Conservation (phyloP, 2,329 filamentous ascomycete genomes). For the Madurella fahalii region DNA sequence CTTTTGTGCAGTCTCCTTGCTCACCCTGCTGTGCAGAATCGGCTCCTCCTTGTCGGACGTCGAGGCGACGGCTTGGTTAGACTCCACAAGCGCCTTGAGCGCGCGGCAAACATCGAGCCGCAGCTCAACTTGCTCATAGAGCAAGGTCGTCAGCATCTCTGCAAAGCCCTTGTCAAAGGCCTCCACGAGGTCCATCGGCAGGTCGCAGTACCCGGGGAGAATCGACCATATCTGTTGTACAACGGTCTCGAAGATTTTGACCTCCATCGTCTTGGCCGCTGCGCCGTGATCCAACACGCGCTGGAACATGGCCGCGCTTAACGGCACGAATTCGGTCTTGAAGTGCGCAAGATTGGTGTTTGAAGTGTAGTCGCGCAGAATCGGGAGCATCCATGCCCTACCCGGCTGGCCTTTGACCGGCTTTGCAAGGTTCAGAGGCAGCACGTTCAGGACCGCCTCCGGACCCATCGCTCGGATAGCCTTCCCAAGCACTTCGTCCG, state of each 20-base stretch:
- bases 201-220: slow-evolving; percentile 89
- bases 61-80: slow-evolving; percentile 75
- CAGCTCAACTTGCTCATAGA: slow-evolving; percentile 88
- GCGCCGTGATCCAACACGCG: slow-evolving; percentile 76
- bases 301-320: slow-evolving; percentile 89
- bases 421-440: slow-evolving; percentile 81
- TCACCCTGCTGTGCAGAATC: slow-evolving; percentile 72
- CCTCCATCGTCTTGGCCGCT: slow-evolving; percentile 86
- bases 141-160: slow-evolving; percentile 82
- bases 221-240: slow-evolving; percentile 95
- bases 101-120: slow-evolving; percentile 83
- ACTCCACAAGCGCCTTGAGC: slow-evolving; percentile 83
- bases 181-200: slow-evolving; percentile 72
- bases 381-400: slow-evolving; percentile 89
- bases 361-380: slow-evolving; percentile 82
- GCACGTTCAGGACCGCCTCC: slow-evolving; percentile 71
- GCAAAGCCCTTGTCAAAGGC: slow-evolving; percentile 86
- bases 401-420: slow-evolving; percentile 75
- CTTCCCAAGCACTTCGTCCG: slow-evolving; percentile 82
- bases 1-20: slow-evolving; percentile 67
- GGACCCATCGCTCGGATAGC: slow-evolving; percentile 89
- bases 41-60: slow-evolving; percentile 69
- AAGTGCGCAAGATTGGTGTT: slow-evolving; percentile 89
- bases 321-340: slow-evolving; percentile 75
- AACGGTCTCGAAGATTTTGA: slow-evolving; percentile 96